phyloP scores from a whole-genome alignment of 441 rosid genomes.

The Rhodomyrtus psidioides region DNA sequence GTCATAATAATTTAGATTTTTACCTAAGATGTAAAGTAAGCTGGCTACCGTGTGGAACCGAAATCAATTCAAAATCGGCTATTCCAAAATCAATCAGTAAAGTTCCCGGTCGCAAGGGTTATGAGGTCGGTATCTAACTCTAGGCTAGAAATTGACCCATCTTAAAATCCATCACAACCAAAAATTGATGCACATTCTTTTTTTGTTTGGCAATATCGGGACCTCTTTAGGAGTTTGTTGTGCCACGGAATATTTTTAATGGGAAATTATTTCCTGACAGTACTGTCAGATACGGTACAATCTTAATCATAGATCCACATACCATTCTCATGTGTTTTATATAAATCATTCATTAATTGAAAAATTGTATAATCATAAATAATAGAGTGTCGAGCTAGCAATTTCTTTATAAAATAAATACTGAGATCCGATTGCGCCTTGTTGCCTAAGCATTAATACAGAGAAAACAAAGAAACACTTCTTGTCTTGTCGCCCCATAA shows the following conservation, averaged over 20 bases:
- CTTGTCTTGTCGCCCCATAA: background rate
- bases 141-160: accelerated
- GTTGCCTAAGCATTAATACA: background rate
- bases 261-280: no score
- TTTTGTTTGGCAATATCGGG: background rate
- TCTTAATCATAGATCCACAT: no score
- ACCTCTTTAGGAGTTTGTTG: background rate
- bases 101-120: background rate
- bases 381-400: no score
- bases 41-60: accelerated
- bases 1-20: background rate
- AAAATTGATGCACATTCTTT: background rate
- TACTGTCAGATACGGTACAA: no score
- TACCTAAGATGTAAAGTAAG: background rate
- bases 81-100: accelerated
- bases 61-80: accelerated
- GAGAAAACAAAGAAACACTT: background rate
- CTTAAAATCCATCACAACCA: accelerated
- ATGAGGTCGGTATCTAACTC: accelerated
- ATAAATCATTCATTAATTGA: no score
- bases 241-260: background rate
- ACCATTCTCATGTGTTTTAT: no score
- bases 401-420: background rate
- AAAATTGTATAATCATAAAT: no score
- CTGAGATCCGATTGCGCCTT: background rate